Percentiles rank a stretch among this genome's conserved stretches.
Evolutionary conservation across 495 filamentous ascomycete genomes (phyloP).

Genomic region (Trypethelium eluteriae): DNA sequence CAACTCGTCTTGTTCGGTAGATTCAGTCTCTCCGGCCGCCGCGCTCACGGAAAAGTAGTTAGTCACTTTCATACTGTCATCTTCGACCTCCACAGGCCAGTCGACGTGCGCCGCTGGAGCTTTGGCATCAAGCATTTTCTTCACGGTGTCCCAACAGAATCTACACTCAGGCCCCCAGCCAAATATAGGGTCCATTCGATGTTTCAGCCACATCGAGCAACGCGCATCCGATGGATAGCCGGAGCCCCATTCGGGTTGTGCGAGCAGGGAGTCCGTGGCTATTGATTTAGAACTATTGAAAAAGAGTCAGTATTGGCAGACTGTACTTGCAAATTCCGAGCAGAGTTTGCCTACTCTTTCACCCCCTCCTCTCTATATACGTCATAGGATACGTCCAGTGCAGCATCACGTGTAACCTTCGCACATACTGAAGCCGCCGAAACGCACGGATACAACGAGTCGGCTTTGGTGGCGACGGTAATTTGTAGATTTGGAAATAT

Average conservation of each 20-base stretch:
- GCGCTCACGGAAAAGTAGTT: slow-evolving; percentile 55
- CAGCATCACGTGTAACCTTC: slow-evolving; percentile 89
- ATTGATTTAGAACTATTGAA: background rate
- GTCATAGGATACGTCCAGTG: slow-evolving; percentile 67
- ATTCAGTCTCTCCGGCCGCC: slow-evolving; percentile 40
- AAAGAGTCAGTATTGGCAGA: background rate
- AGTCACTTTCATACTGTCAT: slow-evolving; percentile 55
- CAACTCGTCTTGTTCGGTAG: slow-evolving; percentile 41
- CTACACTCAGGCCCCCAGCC: slow-evolving; percentile 89
- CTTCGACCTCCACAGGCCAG: slow-evolving; percentile 70
- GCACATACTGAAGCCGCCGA: slow-evolving; percentile 89
- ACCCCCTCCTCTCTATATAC: slow-evolving; percentile 28
- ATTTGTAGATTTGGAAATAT: slow-evolving; percentile 74
- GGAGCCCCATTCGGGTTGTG: slow-evolving; percentile 60
- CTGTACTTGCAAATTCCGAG: background rate
- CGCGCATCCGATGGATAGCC: slow-evolving; percentile 88
- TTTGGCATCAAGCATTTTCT: slow-evolving; percentile 74
- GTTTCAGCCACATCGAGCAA: slow-evolving; percentile 71
- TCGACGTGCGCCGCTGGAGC: slow-evolving; percentile 61
- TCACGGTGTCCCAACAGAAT: slow-evolving; percentile 92
- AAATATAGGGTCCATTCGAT: slow-evolving; percentile 85
- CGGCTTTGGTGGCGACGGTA: slow-evolving; percentile 93
- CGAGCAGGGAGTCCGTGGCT: background rate
- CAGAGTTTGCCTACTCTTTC: background rate
- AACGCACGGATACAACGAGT: slow-evolving; percentile 86